phyloP scores from a whole-genome alignment of 345 rosid genomes.

The Bruguiera gymnorhiza region DNA sequence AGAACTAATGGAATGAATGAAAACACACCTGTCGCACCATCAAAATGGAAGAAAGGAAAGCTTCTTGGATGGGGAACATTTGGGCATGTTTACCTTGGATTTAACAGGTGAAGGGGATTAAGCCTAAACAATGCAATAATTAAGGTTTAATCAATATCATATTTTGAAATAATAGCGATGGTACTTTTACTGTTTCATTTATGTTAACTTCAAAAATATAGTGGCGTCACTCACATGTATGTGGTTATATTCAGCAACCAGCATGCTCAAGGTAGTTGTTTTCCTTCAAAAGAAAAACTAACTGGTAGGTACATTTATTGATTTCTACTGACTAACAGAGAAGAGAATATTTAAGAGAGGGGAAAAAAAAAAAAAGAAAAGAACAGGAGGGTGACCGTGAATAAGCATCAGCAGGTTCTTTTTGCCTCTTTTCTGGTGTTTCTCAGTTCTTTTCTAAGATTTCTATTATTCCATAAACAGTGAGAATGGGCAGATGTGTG shows the following conservation, averaged over 20 bases:
- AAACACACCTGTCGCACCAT: slow-evolving; percentile 30
- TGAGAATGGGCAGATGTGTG: slow-evolving; percentile 90
- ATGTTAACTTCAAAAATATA: no score
- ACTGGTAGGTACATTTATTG: no score
- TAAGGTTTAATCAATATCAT: background rate
- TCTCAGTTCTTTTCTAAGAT: slow-evolving; percentile 16
- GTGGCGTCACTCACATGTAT: no score
- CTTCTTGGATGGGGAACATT: slow-evolving; percentile 94
- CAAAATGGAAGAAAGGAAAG: slow-evolving; percentile 84
- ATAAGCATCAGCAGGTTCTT: background rate
- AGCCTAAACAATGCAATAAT: background rate
- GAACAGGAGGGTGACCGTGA: background rate
- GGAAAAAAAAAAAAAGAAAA: no score
- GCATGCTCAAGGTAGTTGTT: background rate
- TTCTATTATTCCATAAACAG: slow-evolving; percentile 37
- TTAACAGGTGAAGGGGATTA: slow-evolving; percentile 60
- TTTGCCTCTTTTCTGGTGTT: background rate
- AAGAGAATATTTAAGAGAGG: background rate
- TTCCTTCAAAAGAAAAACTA: background rate
- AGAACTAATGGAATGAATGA: slow-evolving; percentile 43
- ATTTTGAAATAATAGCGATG: background rate
- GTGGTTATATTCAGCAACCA: no score
- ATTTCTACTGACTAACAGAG: background rate
- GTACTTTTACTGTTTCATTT: no score
- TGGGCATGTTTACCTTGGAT: slow-evolving; percentile 89